Conservation (phyloP, 177 flowering plant species). For the Vitis hybrid region DNA sequence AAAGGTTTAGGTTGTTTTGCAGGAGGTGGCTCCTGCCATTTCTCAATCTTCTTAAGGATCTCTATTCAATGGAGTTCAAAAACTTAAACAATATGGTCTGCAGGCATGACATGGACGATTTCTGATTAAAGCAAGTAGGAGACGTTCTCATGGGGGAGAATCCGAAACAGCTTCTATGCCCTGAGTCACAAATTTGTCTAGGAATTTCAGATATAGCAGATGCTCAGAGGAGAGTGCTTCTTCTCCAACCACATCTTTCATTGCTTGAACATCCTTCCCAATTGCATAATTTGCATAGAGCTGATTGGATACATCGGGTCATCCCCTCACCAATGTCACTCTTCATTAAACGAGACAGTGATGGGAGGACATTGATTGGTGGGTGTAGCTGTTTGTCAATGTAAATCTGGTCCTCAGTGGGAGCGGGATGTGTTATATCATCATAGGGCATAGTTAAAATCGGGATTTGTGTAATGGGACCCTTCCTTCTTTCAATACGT, state of each 20-base stretch:
- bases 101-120: no score
- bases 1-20: no score
- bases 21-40: no score
- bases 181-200: no score
- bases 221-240: slow-evolving; percentile 99
- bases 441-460: slow-evolving; percentile 77
- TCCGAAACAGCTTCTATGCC: no score
- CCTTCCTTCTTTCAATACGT: slow-evolving; percentile 93
- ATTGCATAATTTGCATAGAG: slow-evolving; percentile 98
- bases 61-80: no score
- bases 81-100: no score
- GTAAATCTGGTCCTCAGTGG: slow-evolving; percentile 97
- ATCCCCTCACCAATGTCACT: slow-evolving; percentile 95
- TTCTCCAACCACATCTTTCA: slow-evolving; percentile 99
- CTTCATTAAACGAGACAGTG: no score
- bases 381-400: slow-evolving; percentile 80
- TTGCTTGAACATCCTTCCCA: slow-evolving; percentile 98
- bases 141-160: no score
- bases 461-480: slow-evolving; percentile 90
- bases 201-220: slow-evolving; percentile 22
- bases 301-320: slow-evolving; percentile 65
- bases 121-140: no score
- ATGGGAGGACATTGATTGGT: no score
- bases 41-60: no score
- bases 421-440: slow-evolving; percentile 28